Evolutionary conservation across 2,329 filamentous ascomycete species (phyloP), one percentile per base, ranked within the genome.

Genomic region (Camillea tinctor): DNA sequence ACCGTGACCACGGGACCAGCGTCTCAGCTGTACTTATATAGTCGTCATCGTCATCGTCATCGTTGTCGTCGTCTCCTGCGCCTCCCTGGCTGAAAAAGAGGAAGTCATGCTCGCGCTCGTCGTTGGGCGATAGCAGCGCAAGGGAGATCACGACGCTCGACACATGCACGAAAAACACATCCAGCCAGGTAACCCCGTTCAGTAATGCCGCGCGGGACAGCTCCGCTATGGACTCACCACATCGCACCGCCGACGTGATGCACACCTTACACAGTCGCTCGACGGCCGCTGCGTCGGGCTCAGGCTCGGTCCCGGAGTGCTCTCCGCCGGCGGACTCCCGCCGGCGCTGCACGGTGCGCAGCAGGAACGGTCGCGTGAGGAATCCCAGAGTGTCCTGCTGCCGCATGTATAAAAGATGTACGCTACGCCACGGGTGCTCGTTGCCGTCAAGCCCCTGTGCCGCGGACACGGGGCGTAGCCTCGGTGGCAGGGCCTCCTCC

Each of bases 331-430:
- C 52, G 6, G 20, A 30, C 26, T 11, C 7, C 2, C 7, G 7
- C 26, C 7, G 44, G 9, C 64, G 63, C 24, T 66, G 59, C 4
- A 70, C 64, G 13, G 61, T 61, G 36, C 64, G 56, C 17, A 69
- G 62, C 19, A 72, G 60, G 59, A 73, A 73, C 4, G 70, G 71
- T 1, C 70, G 67, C 6, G 67, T 68, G 19, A 73, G 60, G 50
- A 72, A 68, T 19, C 59, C 64, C 4, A 73, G 58, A 0, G 63
- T 58, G 50, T 71, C 67, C 21, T 72, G 66, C 55, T 71, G 70
- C 53, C 67, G 69, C 19, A 72, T 23, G 50, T 71, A 67, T n/a
- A 73, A 65, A 50, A 71, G 9, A 21, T 62, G 57, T 19, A 69
- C 57, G 50, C 65, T 65, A 6, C 71, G 68, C 59, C 64, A 66